phyloP scores from a whole-genome alignment of 176 grass and related monocot species.

The Cenchrus fungigraminus region DNA sequence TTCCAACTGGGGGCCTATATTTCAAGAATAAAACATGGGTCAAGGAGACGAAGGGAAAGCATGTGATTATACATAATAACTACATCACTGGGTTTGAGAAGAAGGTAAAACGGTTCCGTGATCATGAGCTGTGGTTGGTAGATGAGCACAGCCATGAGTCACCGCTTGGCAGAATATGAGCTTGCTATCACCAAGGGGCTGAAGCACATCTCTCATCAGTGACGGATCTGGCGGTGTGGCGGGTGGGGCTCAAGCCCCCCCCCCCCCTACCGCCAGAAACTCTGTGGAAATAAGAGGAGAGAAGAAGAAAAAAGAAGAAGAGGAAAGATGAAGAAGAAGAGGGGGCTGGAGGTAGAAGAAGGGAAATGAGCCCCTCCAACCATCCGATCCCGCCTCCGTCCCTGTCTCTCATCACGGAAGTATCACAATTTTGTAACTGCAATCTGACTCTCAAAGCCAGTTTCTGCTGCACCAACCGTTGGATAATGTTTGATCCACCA shows the following conservation, averaged over 20 bases:
- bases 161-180: slow-evolving; percentile 78
- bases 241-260: no score
- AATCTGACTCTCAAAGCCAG: neutral
- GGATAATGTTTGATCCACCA: neutral
- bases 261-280: no score
- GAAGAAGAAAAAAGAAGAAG: no score
- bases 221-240: no score
- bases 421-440: slow-evolving; percentile 39
- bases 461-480: slow-evolving; percentile 2
- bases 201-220: slow-evolving; percentile 35
- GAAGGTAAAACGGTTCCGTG: neutral
- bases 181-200: slow-evolving; percentile 7
- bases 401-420: slow-evolving; percentile 3
- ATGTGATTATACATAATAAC: slow-evolving; percentile 95
- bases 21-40: slow-evolving; percentile 95
- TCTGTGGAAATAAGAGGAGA: no score
- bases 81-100: slow-evolving; percentile 97
- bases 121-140: slow-evolving; percentile 78
- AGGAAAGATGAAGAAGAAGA: no score
- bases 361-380: no score
- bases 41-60: slow-evolving; percentile 77
- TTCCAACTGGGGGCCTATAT: slow-evolving; percentile 92
- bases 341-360: no score
- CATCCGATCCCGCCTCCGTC: no score
- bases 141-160: slow-evolving; percentile 82